Evolutionary conservation across 208 protist genomes (phyloP), one percentile per base, ranked within the genome.

Genomic region (Trypanosoma rangeli): DNA sequence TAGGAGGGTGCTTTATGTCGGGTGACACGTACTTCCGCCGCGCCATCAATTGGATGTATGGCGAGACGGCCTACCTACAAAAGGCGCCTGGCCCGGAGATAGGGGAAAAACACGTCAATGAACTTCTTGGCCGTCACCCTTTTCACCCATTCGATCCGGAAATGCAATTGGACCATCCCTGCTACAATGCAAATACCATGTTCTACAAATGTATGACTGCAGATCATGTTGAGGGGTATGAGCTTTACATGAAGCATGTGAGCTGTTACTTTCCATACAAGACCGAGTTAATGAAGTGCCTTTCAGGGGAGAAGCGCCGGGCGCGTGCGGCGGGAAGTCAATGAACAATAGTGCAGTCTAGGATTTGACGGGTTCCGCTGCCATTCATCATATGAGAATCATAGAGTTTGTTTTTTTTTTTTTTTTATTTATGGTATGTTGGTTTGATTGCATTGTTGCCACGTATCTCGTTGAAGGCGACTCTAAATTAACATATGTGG

Each of bases 211-310:
- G 91, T 64, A 94, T 94, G 87, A 82, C 83, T 57, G 79, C 80
- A 9, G 85, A 94, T 37, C 79, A 94, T 31, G 78, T 94, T 16
- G 81, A 92, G 46, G 88, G 83, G 7, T 90, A 89, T 71, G 88
- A 94, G 57, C 64, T 92, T 26, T 85, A 96, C 64, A 84, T 92
- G 71, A 96, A 94, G 63, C 91, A 96, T 68, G 85, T 92, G 20
- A 81, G 82, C 3, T 96, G 91, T 73, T 96, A 88, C 64, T 89
- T 84, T 64, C 91, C 91, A 28, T 89, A 91, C 68, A 96, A 96
- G 57, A 76, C 84, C 16, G 85, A 96, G 37, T 53, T 96, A 53
- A 96, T 96, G 91, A 96, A 93, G 74, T 96, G 91, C 68, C 35
- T 92, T 9, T 78, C 89, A 15, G 68, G 52, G 55, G 79, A 94